Conservation (phyloP, 2,329 filamentous ascomycete genomes). For the Annulohypoxylon truncatum region DNA sequence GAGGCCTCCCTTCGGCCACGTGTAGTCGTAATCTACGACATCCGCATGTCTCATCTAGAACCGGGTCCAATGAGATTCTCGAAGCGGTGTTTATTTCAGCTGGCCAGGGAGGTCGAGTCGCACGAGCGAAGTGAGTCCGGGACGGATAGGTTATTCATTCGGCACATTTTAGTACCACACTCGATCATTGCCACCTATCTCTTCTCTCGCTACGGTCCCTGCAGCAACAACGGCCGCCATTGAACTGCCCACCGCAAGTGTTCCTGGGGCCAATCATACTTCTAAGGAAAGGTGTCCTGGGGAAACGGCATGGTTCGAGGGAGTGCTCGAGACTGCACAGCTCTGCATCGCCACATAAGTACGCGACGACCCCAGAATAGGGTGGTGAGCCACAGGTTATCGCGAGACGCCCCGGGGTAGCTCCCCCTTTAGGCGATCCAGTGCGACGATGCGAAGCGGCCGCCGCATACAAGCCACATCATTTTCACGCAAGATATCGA, state of each 20-base stretch:
- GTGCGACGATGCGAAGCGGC: constrained; percentile 30
- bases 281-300: not conserved
- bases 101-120: constrained; percentile 26
- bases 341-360: constrained; percentile 28
- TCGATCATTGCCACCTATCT: constrained; percentile 17
- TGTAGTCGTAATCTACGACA: constrained; percentile 37
- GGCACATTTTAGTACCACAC: constrained; percentile 18
- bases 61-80: constrained; percentile 36
- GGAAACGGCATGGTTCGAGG: constrained; percentile 19
- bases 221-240: constrained; percentile 27
- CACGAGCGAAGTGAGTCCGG: constrained; percentile 27
- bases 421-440: constrained; percentile 35
- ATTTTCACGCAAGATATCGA: constrained; percentile 7
- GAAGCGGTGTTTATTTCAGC: constrained; percentile 34
- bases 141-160: constrained; percentile 23
- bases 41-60: constrained; percentile 38
- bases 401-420: constrained; percentile 44
- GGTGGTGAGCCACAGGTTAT: constrained; percentile 42
- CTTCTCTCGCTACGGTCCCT: constrained; percentile 22
- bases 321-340: not conserved
- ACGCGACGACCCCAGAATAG: constrained; percentile 12
- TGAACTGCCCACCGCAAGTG: constrained; percentile 13
- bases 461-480: constrained; percentile 42
- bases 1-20: constrained; percentile 39
- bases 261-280: constrained; percentile 22